phyloP scores from a whole-genome alignment of 257 asterid species.

The Jaltomata sinuosa region DNA sequence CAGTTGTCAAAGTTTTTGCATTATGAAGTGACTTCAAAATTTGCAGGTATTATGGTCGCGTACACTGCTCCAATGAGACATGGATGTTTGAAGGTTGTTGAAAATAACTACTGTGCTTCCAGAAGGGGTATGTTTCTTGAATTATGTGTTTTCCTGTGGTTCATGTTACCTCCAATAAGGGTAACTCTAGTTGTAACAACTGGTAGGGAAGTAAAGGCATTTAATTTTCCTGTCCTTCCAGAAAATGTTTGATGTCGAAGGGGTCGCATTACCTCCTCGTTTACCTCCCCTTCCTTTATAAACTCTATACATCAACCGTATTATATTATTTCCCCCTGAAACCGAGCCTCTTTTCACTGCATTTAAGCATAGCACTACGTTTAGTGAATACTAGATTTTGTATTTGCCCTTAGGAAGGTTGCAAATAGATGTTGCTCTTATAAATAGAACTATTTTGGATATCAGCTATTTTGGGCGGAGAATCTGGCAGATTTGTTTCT shows the following conservation, averaged over 20 bases:
- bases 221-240: background rate
- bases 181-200: background rate
- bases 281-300: background rate
- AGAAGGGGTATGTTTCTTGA: conserved; percentile 56
- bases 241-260: background rate
- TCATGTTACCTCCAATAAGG: conserved; percentile 2
- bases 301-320: background rate
- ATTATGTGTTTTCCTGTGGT: background rate
- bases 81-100: conserved; percentile 93
- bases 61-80: conserved; percentile 65
- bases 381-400: background rate
- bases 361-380: background rate
- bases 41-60: conserved; percentile 73
- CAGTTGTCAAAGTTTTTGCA: background rate
- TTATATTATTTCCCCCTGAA: background rate
- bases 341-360: background rate
- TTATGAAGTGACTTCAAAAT: background rate
- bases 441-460: background rate
- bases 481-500: background rate
- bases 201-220: background rate
- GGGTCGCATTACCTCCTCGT: background rate
- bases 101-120: conserved; percentile 83
- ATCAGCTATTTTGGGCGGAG: background rate
- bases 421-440: background rate
- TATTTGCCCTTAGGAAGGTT: background rate